Conservation (phyloP, 2,329 filamentous ascomycete species). For the Fusarium sp. region DNA sequence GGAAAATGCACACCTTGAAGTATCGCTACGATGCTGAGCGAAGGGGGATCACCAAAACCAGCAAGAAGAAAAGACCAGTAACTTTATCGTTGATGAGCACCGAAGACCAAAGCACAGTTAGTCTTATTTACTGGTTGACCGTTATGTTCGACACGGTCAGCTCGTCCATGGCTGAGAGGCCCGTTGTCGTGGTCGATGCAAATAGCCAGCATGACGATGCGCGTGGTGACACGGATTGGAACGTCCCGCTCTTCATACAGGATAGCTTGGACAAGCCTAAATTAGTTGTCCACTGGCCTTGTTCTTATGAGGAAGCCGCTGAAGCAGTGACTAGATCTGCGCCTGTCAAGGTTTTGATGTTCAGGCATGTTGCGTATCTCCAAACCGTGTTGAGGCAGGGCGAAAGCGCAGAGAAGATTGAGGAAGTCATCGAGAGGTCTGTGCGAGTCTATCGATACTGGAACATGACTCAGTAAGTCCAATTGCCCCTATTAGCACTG, state of each 20-base stretch:
- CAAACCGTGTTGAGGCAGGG: slow-evolving; percentile 62
- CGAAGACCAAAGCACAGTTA: slow-evolving; percentile 57
- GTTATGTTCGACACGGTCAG: slow-evolving; percentile 70
- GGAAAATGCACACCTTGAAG: slow-evolving; percentile 42
- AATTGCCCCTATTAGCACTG: accelerated
- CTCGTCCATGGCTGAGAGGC: slow-evolving; percentile 60
- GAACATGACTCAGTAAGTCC: slow-evolving; percentile 58
- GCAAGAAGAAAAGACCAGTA: slow-evolving; percentile 3
- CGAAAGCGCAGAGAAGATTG: slow-evolving; percentile 52
- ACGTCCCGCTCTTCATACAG: slow-evolving; percentile 17
- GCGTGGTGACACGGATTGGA: slow-evolving; percentile 10
- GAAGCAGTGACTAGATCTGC: slow-evolving; percentile 62
- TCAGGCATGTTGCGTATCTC: slow-evolving; percentile 64
- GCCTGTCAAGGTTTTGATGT: slow-evolving; percentile 69
- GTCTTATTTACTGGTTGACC: slow-evolving; percentile 67
- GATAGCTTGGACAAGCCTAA: slow-evolving; percentile 21
- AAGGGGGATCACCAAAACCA: slow-evolving; percentile 14
- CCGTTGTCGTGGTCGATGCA: slow-evolving; percentile 52
- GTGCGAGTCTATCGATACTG: slow-evolving; percentile 65
- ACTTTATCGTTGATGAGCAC: background rate
- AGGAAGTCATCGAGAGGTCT: slow-evolving; percentile 60
- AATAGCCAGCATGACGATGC: slow-evolving; percentile 51
- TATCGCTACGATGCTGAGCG: slow-evolving; percentile 39
- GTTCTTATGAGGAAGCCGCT: slow-evolving; percentile 62
- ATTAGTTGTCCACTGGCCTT: slow-evolving; percentile 60